Evolutionary conservation across 169 alveolate genomes (phyloP).

Genomic region (Theileria sp.): DNA sequence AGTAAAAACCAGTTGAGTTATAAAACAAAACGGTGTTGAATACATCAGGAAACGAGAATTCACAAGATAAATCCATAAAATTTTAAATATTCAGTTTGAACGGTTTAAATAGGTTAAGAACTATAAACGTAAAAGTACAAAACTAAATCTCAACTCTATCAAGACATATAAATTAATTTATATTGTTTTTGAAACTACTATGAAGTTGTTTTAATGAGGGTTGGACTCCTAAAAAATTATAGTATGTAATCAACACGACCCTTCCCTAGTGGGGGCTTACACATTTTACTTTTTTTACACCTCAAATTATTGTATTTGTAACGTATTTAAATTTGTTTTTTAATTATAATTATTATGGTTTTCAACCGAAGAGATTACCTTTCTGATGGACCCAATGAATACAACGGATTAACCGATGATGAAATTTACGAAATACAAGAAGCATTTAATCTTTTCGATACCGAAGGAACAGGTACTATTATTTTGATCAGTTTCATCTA

Average conservation of each 20-base stretch:
- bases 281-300: background rate
- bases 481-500: background rate
- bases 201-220: conserved; percentile 19
- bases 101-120: background rate
- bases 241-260: conserved; percentile 13
- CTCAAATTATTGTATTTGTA: background rate
- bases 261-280: conserved; percentile 18
- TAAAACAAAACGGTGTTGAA: background rate
- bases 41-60: background rate
- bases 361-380: conserved; percentile 54
- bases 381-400: conserved; percentile 79
- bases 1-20: background rate
- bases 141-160: background rate
- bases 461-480: conserved; percentile 92
- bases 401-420: conserved; percentile 91
- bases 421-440: conserved; percentile 98
- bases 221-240: background rate
- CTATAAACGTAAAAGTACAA: conserved; percentile 12
- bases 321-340: background rate
- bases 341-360: conserved; percentile 21
- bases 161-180: background rate
- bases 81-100: background rate
- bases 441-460: conserved; percentile 98
- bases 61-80: background rate
- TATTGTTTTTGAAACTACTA: background rate